Conservation (phyloP, 805 yeast genomes). For the Starmerella etchellsii region DNA sequence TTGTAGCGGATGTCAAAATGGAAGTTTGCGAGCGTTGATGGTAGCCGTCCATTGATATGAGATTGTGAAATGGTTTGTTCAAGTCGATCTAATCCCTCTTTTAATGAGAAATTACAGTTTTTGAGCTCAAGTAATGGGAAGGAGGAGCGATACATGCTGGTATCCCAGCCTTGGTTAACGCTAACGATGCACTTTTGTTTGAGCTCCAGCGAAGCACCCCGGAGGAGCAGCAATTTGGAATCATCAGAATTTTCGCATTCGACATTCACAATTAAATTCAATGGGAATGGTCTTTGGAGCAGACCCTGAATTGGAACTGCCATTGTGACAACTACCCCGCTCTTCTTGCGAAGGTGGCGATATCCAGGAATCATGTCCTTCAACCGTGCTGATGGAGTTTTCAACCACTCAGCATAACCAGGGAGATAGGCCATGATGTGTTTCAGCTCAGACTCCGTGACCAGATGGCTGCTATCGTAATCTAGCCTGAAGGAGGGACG, state of each 20-base stretch:
- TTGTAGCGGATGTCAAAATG: conserved; percentile 15
- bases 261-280: conserved; percentile 6
- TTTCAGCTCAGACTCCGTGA: background rate
- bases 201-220: conserved; percentile 3
- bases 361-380: conserved; percentile 12
- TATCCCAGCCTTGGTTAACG: conserved; percentile 14
- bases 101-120: conserved; percentile 3
- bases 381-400: conserved; percentile 12
- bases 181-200: conserved; percentile 15
- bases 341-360: conserved; percentile 4
- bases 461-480: background rate
- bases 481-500: conserved; percentile 3
- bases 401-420: conserved; percentile 11
- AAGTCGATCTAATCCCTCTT: conserved; percentile 8
- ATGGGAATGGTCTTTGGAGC: conserved; percentile 9
- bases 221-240: conserved; percentile 8
- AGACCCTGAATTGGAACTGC: conserved; percentile 12
- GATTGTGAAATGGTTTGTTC: conserved; percentile 6
- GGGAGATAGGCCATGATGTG: conserved; percentile 7
- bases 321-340: conserved; percentile 4
- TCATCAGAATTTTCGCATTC: background rate
- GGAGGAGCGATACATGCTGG: conserved; percentile 5
- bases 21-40: conserved; percentile 10
- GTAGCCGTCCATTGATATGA: conserved; percentile 5
- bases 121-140: background rate